These are phyloP conservation scores for Lolium perenne DNA, from an alignment of 176 grass and related monocot genomes.

Conservation along the genomic window DNA sequence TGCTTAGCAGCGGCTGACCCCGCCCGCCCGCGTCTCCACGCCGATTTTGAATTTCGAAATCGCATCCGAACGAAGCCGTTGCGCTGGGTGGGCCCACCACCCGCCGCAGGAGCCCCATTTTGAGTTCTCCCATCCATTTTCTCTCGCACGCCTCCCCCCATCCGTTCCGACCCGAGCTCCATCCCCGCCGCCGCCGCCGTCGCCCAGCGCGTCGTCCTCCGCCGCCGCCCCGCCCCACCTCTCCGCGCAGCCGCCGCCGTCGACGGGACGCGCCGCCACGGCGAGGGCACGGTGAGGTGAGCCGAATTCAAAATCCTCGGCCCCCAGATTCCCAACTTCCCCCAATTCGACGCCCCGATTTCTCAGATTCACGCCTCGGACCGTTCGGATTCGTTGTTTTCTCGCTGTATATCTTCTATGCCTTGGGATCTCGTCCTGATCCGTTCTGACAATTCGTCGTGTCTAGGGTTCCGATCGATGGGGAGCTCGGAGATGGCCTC, in stretches of 20 bases:
- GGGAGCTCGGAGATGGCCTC: slow-evolving; percentile 52
- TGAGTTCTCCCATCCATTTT: not conserved
- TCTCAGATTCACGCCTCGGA: not conserved
- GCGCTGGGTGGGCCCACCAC: slow-evolving; percentile 28
- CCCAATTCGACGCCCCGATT: not conserved
- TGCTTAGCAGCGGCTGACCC: not conserved
- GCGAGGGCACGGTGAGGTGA: slow-evolving; percentile 20
- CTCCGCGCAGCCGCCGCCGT: not conserved
- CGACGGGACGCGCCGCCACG: slow-evolving; percentile 18
- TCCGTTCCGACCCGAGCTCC: not conserved
- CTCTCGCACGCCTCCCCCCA: slow-evolving; percentile 22
- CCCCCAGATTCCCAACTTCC: not conserved
- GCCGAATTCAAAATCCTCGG: slow-evolving; percentile 19
- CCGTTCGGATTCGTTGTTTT: not conserved
- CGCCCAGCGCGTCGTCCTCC: not conserved
- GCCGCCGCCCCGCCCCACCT: not conserved
- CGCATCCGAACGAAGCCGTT: slow-evolving; percentile 18
- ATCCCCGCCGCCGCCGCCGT: not conserved
- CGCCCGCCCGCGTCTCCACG: not conserved
- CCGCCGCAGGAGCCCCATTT: not conserved
- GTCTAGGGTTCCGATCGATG: slow-evolving; percentile 57
- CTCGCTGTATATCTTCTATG: not conserved
- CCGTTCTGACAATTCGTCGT: not conserved
- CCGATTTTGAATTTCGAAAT: slow-evolving; percentile 61
- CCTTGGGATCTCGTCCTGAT: not conserved